Evolutionary conservation across 2,329 filamentous ascomycete genomes (phyloP).

Genomic region (Ascochyta clinopodiicola): DNA sequence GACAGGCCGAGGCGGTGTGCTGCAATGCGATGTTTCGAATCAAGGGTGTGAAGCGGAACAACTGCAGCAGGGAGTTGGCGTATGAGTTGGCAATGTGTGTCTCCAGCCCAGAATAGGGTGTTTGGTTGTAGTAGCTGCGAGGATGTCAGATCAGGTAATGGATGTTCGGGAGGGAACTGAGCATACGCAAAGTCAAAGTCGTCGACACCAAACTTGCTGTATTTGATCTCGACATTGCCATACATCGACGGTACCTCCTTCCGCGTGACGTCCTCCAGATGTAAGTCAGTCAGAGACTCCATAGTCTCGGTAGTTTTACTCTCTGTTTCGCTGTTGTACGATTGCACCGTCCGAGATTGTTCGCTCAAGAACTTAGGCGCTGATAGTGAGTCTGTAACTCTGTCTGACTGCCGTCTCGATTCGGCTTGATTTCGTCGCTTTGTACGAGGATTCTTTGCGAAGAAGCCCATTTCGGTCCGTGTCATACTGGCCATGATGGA

Average conservation of each 20-base stretch:
- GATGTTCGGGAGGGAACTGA: not conserved
- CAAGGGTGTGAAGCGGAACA: slow-evolving; percentile 88
- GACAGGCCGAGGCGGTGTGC: slow-evolving; percentile 85
- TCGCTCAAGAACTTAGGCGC: slow-evolving; percentile 95
- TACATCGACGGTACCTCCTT: slow-evolving; percentile 89
- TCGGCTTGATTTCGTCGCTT: slow-evolving; percentile 82
- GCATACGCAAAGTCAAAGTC: slow-evolving; percentile 94
- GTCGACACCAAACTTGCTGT: slow-evolving; percentile 98
- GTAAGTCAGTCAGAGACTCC: slow-evolving; percentile 70
- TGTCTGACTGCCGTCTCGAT: slow-evolving; percentile 68
- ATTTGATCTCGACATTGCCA: slow-evolving; percentile 95
- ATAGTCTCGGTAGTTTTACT: slow-evolving; percentile 59
- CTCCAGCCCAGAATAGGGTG: slow-evolving; percentile 87
- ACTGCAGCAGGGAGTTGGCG: slow-evolving; percentile 87
- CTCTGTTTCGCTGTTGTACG: slow-evolving; percentile 35
- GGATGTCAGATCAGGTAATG: slow-evolving; percentile 18
- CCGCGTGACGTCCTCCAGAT: slow-evolving; percentile 74
- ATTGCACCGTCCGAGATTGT: slow-evolving; percentile 73
- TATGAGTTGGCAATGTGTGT: slow-evolving; percentile 98
- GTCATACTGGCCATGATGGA: slow-evolving; percentile 73
- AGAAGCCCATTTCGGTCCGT: slow-evolving; percentile 75
- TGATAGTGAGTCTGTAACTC: slow-evolving; percentile 68
- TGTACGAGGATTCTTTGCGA: slow-evolving; percentile 77
- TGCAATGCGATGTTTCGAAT: slow-evolving; percentile 87
- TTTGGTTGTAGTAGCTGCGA: slow-evolving; percentile 88